Percentiles rank a stretch among this genome's conserved stretches.
Evolutionary conservation across 1,139 yeast genomes (phyloP).

Genomic region (Candida labiduridarum): DNA sequence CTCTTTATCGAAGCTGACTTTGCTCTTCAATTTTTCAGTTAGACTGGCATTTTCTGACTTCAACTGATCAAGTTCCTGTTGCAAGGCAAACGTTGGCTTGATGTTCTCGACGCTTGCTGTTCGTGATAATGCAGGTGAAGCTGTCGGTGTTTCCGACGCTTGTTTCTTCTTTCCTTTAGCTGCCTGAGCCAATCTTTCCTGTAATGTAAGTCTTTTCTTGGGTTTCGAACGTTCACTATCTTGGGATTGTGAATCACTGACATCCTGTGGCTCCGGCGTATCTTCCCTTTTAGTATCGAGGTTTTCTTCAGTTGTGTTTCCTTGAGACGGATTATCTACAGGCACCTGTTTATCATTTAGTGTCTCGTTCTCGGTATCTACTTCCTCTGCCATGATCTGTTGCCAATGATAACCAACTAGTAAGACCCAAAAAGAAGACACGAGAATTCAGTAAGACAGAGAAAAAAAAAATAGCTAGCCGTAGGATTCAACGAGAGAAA

Average conservation of each 20-base stretch:
- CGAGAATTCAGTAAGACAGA: not conserved
- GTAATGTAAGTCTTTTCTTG: slow-evolving; percentile 62
- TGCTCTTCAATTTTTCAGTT: slow-evolving; percentile 6
- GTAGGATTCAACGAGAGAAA: not conserved
- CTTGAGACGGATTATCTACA: not conserved
- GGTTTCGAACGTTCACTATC: slow-evolving; percentile 13
- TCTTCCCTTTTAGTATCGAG: not conserved
- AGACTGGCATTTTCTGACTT: slow-evolving; percentile 9
- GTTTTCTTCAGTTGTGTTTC: not conserved
- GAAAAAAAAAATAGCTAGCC: not conserved
- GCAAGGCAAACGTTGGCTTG: not conserved
- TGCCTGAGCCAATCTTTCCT: slow-evolving; percentile 81
- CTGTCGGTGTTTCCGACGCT: slow-evolving; percentile 9
- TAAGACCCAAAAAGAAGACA: not conserved
- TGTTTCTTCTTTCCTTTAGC: slow-evolving; percentile 52
- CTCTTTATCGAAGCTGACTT: slow-evolving; percentile 14
- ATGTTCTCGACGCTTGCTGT: slow-evolving; percentile 4
- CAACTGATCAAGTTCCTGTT: slow-evolving; percentile 11
- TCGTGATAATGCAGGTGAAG: slow-evolving; percentile 10
- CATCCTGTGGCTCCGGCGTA: not conserved
- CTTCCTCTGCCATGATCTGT: not conserved
- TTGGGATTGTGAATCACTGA: slow-evolving; percentile 1
- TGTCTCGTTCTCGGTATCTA: not conserved
- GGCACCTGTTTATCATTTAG: not conserved
- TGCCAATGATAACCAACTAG: not conserved